These are phyloP conservation scores for Aspergillus sp. DNA, from an alignment of 2,329 filamentous ascomycete species.

Conservation along the genomic window DNA sequence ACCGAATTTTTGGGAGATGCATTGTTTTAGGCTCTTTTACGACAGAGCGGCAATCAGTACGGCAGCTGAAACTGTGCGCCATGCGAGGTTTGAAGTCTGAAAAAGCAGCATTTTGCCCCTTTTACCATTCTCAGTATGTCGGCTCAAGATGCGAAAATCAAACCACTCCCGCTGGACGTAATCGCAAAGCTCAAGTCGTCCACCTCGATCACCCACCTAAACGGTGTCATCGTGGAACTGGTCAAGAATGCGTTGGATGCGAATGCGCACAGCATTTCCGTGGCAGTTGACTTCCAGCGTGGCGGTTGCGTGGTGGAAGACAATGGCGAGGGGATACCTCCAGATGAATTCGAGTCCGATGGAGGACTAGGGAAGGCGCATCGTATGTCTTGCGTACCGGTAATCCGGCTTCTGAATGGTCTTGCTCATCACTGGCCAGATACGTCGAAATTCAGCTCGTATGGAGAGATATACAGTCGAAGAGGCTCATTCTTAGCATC, in stretches of 20 bases:
- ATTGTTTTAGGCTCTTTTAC: not conserved
- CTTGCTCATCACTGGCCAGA: conserved; percentile 41
- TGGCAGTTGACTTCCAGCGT: conserved; percentile 64
- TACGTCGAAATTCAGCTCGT: conserved; percentile 62
- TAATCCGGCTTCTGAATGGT: not conserved
- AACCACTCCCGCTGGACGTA: conserved; percentile 60
- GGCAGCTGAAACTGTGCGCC: not conserved
- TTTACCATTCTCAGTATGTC: conserved; percentile 14
- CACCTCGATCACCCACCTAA: conserved; percentile 65
- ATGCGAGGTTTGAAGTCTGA: not conserved
- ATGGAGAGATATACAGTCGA: conserved; percentile 51
- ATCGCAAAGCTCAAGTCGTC: conserved; percentile 78
- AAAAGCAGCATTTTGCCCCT: not conserved
- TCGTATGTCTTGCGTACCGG: conserved; percentile 41
- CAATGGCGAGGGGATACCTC: conserved; percentile 68
- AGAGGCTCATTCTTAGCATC: conserved; percentile 71
- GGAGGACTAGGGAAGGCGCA: conserved; percentile 68
- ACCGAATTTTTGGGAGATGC: not conserved
- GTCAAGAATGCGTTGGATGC: conserved; percentile 82
- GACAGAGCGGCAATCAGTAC: not conserved
- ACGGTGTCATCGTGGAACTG: conserved; percentile 61
- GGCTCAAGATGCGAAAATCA: conserved; percentile 42
- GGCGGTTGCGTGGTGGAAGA: conserved; percentile 78
- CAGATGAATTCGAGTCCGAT: conserved; percentile 59
- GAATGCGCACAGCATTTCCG: conserved; percentile 56